These are phyloP conservation scores for Penicillium daleae DNA, from an alignment of 495 filamentous ascomycete genomes.

Conservation along the genomic window DNA sequence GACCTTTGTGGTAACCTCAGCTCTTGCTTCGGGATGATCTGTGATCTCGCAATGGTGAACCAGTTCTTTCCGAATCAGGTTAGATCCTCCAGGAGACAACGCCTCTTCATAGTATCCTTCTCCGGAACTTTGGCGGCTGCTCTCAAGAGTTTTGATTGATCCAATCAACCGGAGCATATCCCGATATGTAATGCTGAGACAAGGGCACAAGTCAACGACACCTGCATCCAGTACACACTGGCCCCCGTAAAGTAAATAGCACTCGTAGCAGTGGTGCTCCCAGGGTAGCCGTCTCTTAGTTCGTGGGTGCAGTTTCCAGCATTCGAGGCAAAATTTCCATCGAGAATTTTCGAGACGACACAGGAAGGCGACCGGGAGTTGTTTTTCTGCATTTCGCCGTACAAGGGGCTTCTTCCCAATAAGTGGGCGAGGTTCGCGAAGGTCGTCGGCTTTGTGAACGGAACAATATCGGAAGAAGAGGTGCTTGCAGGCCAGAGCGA, in stretches of 20 bases:
- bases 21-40: not conserved
- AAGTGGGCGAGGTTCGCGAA: no score
- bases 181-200: not conserved
- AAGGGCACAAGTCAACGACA: not conserved
- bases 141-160: not conserved
- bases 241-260: not conserved
- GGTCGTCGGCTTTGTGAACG: not conserved
- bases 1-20: not conserved
- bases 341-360: slow-evolving; percentile 1
- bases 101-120: not conserved
- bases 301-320: slow-evolving; percentile 1
- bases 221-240: not conserved
- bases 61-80: not conserved
- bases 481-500: not conserved
- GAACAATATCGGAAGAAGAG: not conserved
- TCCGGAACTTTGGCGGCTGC: not conserved
- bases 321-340: not conserved
- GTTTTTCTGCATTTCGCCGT: not conserved
- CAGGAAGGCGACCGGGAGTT: not conserved
- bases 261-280: not conserved
- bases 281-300: not conserved
- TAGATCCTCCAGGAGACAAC: not conserved
- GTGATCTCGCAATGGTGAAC: not conserved
- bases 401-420: not conserved
- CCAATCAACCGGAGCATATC: not conserved